Base-by-base conservation (phyloP, 164 flowering plant genomes). In the Cinnamomum micranthum region DNA sequence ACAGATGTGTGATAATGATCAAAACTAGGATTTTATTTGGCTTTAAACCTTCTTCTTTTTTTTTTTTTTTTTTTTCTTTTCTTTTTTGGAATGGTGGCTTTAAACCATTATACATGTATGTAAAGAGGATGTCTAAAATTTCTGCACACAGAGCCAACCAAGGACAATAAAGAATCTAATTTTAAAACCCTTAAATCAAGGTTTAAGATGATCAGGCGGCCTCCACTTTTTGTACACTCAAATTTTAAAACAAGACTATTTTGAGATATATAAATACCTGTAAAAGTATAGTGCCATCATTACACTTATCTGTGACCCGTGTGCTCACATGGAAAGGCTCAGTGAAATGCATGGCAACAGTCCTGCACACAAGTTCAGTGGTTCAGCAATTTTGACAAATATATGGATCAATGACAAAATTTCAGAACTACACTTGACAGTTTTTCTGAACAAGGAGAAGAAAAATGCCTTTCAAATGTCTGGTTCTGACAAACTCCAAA, bases 291-390 rank as follows among this genome's bases (percentile, higher is more conserved):
- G 91, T 87, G 60, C 95, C 98, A 83, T 89, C 92, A 75, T 78
- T 87, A 84, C 95, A 89, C 79, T 87, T 91, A 77, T 95, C 92
- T 13, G 87, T 83, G 72, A 91, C 86, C 55, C 94, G 92, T 68
- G 91, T 89, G 80, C 86, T 89, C 80, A 95, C 93, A 80, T 89
- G 90, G 77, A 95, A 92, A 75, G 99, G 99, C 25, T 95, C 90
- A 47, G 98, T 95, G 74, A 95, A 95, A 84, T 95, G 99, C 72
- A 93, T 88, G 68, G 99, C 97, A 63, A 95, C 55, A 50, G 99
- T 95, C 87, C 97, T 95, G 93, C 75, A 78, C 75, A 78, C 6
- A 71, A 55, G 24, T 68, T 51, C 33, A 72, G 19, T 62, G 70
- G 52, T 77, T 66, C 69, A 76, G 50, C 25, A 69, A 4, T 60